Conservation (phyloP, 805 yeast species). For the Candida argentea region DNA sequence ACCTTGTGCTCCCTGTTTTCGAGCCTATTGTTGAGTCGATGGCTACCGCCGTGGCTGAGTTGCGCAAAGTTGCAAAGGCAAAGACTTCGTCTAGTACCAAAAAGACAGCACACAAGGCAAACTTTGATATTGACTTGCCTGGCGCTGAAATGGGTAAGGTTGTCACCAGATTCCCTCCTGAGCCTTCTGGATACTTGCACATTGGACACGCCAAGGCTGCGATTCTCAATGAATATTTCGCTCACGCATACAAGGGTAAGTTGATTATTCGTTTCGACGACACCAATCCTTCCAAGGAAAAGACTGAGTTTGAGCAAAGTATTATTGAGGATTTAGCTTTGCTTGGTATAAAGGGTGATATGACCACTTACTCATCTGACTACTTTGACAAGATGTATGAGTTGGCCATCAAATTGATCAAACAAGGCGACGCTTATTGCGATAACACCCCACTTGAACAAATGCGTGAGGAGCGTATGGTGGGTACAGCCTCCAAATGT, state of each 20-base stretch:
- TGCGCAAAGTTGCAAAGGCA: constrained; percentile 57
- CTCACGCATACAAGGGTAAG: constrained; percentile 92
- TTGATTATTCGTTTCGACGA: constrained; percentile 95
- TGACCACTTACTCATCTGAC: constrained; percentile 81
- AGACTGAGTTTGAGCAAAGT: constrained; percentile 86
- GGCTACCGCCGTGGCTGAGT: constrained; percentile 59
- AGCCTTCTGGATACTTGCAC: constrained; percentile 98
- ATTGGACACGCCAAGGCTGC: constrained; percentile 99
- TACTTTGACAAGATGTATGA: constrained; percentile 91
- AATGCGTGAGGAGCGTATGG: constrained; percentile 99
- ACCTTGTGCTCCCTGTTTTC: constrained; percentile 57
- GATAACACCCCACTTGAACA: constrained; percentile 91
- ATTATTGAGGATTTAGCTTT: constrained; percentile 86
- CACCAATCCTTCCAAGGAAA: constrained; percentile 96
- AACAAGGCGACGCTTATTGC: constrained; percentile 94
- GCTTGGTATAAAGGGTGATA: constrained; percentile 89
- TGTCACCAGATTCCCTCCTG: constrained; percentile 98
- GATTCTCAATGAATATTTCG: constrained; percentile 90
- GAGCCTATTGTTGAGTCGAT: constrained; percentile 60
- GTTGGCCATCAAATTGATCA: constrained; percentile 73
- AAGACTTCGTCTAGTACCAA: constrained; percentile 25
- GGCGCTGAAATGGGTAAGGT: constrained; percentile 92
- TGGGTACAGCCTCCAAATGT: constrained; percentile 85
- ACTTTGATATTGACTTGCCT: constrained; percentile 84
- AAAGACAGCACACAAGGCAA: constrained; percentile 88